Evolutionary conservation across 345 rosid genomes (phyloP).

Genomic region (Draba incana): DNA sequence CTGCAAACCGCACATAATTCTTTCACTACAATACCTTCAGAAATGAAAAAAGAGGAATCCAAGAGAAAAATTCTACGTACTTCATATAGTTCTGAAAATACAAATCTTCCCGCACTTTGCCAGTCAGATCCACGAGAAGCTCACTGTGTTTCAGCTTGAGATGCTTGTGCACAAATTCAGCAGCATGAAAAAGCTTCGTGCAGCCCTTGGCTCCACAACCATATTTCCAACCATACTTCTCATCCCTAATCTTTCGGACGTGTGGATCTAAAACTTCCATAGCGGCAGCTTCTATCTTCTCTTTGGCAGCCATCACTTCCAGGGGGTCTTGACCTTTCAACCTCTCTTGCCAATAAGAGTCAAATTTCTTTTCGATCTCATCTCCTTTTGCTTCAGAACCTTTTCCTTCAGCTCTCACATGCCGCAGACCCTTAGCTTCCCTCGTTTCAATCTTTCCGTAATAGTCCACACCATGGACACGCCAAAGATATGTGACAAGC

Average conservation of each 20-base stretch:
- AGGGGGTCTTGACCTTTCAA: constrained; percentile 84
- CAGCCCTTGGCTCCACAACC: constrained; percentile 99
- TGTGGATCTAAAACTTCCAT: constrained; percentile 80
- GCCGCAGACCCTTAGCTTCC: constrained; percentile 93
- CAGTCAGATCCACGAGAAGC: constrained; percentile 72
- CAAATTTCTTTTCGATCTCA: constrained; percentile 85
- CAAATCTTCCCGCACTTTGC: constrained; percentile 92
- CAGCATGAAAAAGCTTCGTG: constrained; percentile 98
- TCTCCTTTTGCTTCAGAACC: constrained; percentile 58
- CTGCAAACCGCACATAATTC: constrained; percentile 46
- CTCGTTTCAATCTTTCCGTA: constrained; percentile 82
- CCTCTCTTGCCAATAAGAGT: constrained; percentile 86
- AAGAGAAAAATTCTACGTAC: constrained; percentile 49
- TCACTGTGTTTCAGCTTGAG: constrained; percentile 96
- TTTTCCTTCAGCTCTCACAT: constrained; percentile 83
- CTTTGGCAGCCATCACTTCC: constrained; percentile 94
- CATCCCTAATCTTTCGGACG: constrained; percentile 98
- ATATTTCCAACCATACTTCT: constrained; percentile 99
- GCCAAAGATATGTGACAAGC: constrained; percentile 94
- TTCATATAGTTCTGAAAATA: constrained; percentile 97
- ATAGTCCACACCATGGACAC: constrained; percentile 92
- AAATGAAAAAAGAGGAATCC: constrained; percentile 16
- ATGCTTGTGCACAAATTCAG: constrained; percentile 99
- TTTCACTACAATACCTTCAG: constrained; percentile 1
- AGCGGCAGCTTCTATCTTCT: constrained; percentile 89